Evolutionary conservation across 768 basidiomycete species (phyloP).

Genomic region (Boletus subparvulus): DNA sequence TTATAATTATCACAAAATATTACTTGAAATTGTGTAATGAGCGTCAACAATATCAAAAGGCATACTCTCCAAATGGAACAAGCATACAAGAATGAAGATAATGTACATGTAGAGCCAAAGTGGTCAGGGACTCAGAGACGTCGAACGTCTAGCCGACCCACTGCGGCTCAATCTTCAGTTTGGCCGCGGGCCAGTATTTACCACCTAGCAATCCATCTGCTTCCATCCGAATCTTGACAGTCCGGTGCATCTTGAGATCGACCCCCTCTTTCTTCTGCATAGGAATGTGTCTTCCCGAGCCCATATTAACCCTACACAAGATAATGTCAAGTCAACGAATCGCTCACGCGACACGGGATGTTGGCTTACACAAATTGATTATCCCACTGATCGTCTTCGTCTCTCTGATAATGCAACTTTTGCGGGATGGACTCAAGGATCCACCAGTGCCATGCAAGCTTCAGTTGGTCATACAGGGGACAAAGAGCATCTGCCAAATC

Average conservation of each 20-base stretch:
- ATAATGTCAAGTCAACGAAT: not conserved
- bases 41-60: not conserved
- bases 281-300: constrained; percentile 42
- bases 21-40: not conserved
- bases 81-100: not conserved
- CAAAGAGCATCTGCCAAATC: constrained; percentile 59
- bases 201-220: constrained; percentile 35
- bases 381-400: constrained; percentile 20
- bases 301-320: constrained; percentile 36
- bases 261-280: constrained; percentile 36
- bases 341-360: not conserved
- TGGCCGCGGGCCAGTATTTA: constrained; percentile 43
- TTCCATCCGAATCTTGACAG: constrained; percentile 52
- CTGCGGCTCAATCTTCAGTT: constrained; percentile 34
- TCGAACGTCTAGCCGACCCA: constrained; percentile 39
- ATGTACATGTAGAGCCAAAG: not conserved
- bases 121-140: not conserved
- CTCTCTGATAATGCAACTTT: constrained; percentile 26
- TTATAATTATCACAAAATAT: not conserved
- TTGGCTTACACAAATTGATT: constrained; percentile 18
- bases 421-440: constrained; percentile 55
- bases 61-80: not conserved
- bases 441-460: constrained; percentile 57
- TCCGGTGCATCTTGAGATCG: constrained; percentile 48
- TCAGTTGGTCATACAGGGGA: constrained; percentile 57